A percentile compares a stretch with the other conserved stretches of the same genome.
Conservation (phyloP, 345 rosid species). For the Salix caprea region DNA sequence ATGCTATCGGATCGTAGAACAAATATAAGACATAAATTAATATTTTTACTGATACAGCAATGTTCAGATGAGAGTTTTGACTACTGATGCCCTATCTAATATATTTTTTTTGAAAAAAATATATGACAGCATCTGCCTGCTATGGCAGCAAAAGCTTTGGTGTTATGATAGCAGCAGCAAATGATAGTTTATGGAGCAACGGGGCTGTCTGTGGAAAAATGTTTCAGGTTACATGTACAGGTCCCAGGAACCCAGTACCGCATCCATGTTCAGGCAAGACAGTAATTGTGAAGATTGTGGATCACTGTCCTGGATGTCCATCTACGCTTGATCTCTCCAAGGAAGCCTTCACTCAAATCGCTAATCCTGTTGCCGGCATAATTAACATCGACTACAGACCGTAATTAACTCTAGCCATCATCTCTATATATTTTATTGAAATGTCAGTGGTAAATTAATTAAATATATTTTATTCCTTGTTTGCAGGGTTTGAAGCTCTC, state of each 20-base stretch:
- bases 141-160: constrained; percentile 6
- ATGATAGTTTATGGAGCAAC: constrained; percentile 8
- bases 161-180: constrained; percentile 13
- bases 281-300: constrained; percentile 22
- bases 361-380: constrained; percentile 19
- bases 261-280: constrained; percentile 16
- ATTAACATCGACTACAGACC: constrained; percentile 24
- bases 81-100: too few relatives aligned
- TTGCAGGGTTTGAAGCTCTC: too few relatives aligned
- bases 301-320: constrained; percentile 22
- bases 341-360: constrained; percentile 34
- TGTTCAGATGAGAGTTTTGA: too few relatives aligned
- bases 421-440: too few relatives aligned
- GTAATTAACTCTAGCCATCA: neutral
- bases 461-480: too few relatives aligned
- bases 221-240: constrained; percentile 12
- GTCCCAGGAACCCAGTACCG: neutral
- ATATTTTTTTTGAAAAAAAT: too few relatives aligned
- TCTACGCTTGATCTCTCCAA: constrained; percentile 27
- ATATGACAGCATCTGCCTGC: constrained; percentile 20
- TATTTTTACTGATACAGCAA: too few relatives aligned
- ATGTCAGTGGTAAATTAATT: too few relatives aligned
- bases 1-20: too few relatives aligned
- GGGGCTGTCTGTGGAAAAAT: constrained; percentile 14
- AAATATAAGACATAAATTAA: too few relatives aligned